Conservation (phyloP, 2,329 filamentous ascomycete genomes). For the Alternaria incomplexa region DNA sequence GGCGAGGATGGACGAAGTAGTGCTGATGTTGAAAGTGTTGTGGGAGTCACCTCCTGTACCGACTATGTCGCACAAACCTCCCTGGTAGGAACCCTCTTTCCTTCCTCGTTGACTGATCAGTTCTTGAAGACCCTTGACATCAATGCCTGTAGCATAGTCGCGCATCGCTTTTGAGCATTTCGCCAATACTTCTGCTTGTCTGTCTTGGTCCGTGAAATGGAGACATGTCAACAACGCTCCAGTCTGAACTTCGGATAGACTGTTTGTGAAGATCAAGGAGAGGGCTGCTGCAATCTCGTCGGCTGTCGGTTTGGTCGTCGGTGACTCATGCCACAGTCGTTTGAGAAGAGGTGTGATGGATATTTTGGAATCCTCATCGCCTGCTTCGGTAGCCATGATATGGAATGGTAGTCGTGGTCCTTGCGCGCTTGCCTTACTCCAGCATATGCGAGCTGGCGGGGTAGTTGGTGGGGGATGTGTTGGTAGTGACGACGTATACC, state of each 20-base stretch:
- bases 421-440: conserved; percentile 10
- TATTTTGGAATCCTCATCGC: conserved; percentile 42
- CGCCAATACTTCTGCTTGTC: conserved; percentile 82
- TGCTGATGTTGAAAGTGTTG: conserved; percentile 98
- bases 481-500: background rate
- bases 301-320: conserved; percentile 61
- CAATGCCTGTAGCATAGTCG: conserved; percentile 74
- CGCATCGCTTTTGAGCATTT: conserved; percentile 86
- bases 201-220: conserved; percentile 88
- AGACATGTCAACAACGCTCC: conserved; percentile 87
- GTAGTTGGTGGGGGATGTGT: conserved; percentile 10
- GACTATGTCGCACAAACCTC: conserved; percentile 93
- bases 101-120: conserved; percentile 67
- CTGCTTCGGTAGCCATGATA: conserved; percentile 34
- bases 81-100: conserved; percentile 75
- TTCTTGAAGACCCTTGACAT: conserved; percentile 65
- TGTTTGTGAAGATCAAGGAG: conserved; percentile 88
- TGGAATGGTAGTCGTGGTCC: conserved; percentile 2
- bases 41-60: conserved; percentile 96
- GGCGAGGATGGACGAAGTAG: conserved; percentile 89
- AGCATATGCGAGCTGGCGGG: conserved; percentile 18
- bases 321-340: conserved; percentile 68
- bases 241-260: conserved; percentile 85
- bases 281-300: conserved; percentile 89
- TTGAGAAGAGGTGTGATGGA: conserved; percentile 75